phyloP scores from a whole-genome alignment of 202 grass and related monocot species.

The Brachypodium distachyon region DNA sequence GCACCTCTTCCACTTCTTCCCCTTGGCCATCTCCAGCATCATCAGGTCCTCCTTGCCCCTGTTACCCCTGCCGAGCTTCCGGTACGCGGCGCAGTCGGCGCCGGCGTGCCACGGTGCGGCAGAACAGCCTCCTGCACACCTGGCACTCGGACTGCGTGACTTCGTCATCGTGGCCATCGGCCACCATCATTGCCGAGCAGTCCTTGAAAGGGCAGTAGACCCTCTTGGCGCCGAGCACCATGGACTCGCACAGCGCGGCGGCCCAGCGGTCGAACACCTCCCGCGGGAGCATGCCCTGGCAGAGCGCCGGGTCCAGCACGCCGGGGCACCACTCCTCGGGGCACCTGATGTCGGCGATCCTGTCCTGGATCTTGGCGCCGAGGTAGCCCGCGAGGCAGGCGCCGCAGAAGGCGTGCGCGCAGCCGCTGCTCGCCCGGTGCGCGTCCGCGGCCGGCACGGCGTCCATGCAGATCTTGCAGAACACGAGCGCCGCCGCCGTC shows the following conservation, averaged over 20 bases:
- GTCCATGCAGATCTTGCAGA: constrained; percentile 84
- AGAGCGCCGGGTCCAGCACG: constrained; percentile 36
- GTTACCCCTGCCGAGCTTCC: constrained; percentile 4
- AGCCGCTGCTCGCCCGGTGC: constrained; percentile 19
- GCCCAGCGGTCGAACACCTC: constrained; percentile 47
- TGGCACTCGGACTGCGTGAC: constrained; percentile 43
- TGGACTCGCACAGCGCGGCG: constrained; percentile 32
- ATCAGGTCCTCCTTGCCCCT: constrained; percentile 28
- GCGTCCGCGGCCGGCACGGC: background rate
- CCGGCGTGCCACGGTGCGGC: constrained; percentile 44
- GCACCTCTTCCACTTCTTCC: constrained; percentile 50
- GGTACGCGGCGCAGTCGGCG: constrained; percentile 21
- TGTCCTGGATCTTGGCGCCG: constrained; percentile 39
- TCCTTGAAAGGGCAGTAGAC: constrained; percentile 58
- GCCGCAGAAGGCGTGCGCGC: constrained; percentile 56
- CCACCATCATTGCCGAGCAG: constrained; percentile 43
- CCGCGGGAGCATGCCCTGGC: constrained; percentile 24
- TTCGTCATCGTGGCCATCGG: background rate
- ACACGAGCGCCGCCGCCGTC: background rate
- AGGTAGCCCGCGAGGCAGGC: constrained; percentile 41
- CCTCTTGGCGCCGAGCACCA: constrained; percentile 15
- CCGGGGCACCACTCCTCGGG: constrained; percentile 43
- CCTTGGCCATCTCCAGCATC: constrained; percentile 38
- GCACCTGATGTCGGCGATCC: constrained; percentile 26
- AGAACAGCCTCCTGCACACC: constrained; percentile 45